Percentiles rank a stretch among this genome's conserved stretches.
Conservation (phyloP, 306 rosid species). For the Lathyrus oleraceus region DNA sequence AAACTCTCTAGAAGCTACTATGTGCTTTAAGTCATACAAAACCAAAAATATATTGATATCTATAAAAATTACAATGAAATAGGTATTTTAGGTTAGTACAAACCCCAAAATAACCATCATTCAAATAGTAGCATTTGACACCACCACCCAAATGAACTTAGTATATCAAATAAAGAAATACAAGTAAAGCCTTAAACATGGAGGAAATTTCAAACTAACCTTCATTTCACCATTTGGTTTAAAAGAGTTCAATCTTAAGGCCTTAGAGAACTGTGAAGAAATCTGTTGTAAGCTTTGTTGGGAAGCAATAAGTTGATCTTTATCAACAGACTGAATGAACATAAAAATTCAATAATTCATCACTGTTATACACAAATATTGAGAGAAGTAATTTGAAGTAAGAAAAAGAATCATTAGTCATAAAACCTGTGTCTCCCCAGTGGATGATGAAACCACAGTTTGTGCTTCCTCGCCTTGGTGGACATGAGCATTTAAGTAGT, state of each 20-base stretch:
- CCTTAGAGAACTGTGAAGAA: conserved; percentile 77
- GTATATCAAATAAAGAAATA: neutral
- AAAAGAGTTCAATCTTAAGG: conserved; percentile 61
- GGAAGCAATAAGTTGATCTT: conserved; percentile 51
- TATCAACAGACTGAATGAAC: conserved; percentile 60
- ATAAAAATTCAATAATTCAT: conserved; percentile 34
- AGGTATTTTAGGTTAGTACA: too few relatives aligned
- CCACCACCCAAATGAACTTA: neutral
- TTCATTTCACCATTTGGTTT: conserved; percentile 57
- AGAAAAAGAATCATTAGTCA: conserved; percentile 11
- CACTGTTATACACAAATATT: conserved; percentile 13
- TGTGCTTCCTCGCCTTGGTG: conserved; percentile 56
- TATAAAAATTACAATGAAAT: neutral
- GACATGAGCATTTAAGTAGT: conserved; percentile 58
- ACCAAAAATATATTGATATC: conserved; percentile 8
- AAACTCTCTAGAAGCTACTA: neutral
- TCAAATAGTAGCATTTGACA: conserved; percentile 13
- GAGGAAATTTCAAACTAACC: conserved; percentile 36
- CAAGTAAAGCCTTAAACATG: neutral
- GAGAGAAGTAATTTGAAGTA: neutral
- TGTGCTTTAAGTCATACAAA: neutral
- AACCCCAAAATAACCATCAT: neutral
- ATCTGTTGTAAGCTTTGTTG: conserved; percentile 70
- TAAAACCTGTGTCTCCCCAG: conserved; percentile 68
- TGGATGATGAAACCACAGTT: conserved; percentile 57